Percentiles rank a stretch among this genome's conserved stretches.
Conservation (phyloP, 768 basidiomycete species). For the Boletus sp. region DNA sequence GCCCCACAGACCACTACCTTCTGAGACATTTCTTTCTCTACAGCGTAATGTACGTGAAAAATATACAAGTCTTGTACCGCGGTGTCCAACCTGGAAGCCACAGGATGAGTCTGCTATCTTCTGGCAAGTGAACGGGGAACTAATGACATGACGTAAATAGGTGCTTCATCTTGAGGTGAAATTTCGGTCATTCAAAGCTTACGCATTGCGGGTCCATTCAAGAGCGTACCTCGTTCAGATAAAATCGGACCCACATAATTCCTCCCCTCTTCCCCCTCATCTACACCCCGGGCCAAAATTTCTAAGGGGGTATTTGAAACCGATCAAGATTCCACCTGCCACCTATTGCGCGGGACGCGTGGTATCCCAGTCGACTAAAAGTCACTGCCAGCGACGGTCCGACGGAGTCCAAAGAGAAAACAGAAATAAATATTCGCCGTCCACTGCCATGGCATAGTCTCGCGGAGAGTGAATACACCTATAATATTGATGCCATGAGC, state of each 20-base stretch:
- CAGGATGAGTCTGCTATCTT: background rate
- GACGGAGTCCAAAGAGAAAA: too few relatives aligned
- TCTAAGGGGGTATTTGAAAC: too few relatives aligned
- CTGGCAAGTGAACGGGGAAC: background rate
- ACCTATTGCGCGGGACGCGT: too few relatives aligned
- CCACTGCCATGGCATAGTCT: too few relatives aligned
- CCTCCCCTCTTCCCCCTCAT: background rate
- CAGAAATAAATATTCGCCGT: too few relatives aligned
- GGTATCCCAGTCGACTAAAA: too few relatives aligned
- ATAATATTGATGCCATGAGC: too few relatives aligned
- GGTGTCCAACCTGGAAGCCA: background rate
- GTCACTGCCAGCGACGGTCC: too few relatives aligned
- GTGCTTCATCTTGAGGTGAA: background rate
- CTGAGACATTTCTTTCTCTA: conserved; percentile 16
- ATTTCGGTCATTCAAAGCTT: background rate
- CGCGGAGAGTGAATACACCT: too few relatives aligned
- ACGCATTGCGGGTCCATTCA: background rate
- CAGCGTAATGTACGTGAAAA: background rate
- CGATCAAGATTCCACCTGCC: too few relatives aligned
- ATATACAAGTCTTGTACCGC: background rate
- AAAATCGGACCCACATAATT: background rate
- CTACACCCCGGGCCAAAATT: background rate
- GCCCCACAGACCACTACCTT: conserved; percentile 55
- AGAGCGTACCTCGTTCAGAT: background rate
- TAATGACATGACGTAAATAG: conserved; percentile 10